Evolutionary conservation across 2,329 filamentous ascomycete genomes (phyloP), one percentile per base, ranked within the genome.

Genomic region (Trichoderma atroviride): DNA sequence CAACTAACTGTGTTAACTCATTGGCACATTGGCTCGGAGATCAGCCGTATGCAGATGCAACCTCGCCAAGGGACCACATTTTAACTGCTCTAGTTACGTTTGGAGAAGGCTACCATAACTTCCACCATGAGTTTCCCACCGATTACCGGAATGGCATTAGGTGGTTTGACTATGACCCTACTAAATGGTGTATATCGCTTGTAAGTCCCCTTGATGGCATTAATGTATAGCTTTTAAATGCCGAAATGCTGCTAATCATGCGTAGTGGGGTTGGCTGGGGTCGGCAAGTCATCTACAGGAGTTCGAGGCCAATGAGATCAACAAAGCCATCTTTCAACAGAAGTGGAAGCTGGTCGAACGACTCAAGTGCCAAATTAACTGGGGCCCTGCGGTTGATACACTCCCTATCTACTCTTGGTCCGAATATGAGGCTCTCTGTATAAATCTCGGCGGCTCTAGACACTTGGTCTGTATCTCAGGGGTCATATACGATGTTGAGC

Each of bases 51-150:
- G 92, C 94, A 74, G 91, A 94, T 85, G 89, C 91, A 80, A 93
- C 94, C 86, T 92, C 90, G 71, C 92, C 92, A 72, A 89, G 92
- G 77, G 91, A 94, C 77, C 91, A 94, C 79, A 85, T 93, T 76
- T 87, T 94, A 80, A 94, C 92, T 50, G 91, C 92, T 47, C 81
- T 94, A 7, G 88, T 92, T 72, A 94, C 91, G 47, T 88, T 94
- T 19, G 92, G 92, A 61, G 92, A 92, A 81, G 92, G 92, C 56
- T 94, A 94, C 83, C 91, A 94, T 85, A 94, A 94, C 85, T 94
- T 94, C 86, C 92, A 94, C 82, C 92, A 94, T 85, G 92, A 94
- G 79, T 94, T 94, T 81, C 92, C 92, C 52, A 92, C 91, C 16
- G 92, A 94, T 80, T 94, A 94, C 86, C 90, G 92, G 77, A 94